phyloP scores from a whole-genome alignment of 148 eudicot species.

The Rhododendron simsii region DNA sequence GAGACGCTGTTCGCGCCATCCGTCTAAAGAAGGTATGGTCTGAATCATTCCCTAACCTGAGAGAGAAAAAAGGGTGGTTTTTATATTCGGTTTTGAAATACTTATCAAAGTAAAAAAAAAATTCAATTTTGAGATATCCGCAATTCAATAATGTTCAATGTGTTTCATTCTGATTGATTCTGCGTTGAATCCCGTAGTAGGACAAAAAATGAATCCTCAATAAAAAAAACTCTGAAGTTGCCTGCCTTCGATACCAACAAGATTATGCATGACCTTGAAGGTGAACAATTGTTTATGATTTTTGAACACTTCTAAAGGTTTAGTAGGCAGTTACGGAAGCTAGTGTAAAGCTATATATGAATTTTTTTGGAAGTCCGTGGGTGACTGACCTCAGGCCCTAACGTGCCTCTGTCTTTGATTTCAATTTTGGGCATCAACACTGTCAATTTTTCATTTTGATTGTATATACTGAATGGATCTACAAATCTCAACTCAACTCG shows the following conservation, averaged over 20 bases:
- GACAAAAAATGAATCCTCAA: not conserved
- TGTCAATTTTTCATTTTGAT: not conserved
- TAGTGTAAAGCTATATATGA: not conserved
- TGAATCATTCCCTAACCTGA: not conserved
- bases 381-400: not conserved
- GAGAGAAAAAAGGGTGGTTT: not conserved
- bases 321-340: not conserved
- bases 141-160: not conserved
- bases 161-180: not conserved
- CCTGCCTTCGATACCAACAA: not conserved
- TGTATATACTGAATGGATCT: not conserved
- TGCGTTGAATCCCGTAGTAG: not conserved
- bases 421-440: not conserved
- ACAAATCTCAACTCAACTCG: not conserved
- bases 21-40: constrained; percentile 61
- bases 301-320: not conserved
- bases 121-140: not conserved
- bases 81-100: too few relatives aligned
- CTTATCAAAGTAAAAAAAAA: too few relatives aligned
- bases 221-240: not conserved
- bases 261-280: not conserved
- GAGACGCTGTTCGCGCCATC: constrained; percentile 75
- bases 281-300: not conserved
- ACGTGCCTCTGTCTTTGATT: not conserved
- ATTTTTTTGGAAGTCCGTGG: not conserved